Evolutionary conservation across 768 basidiomycete species (phyloP), one percentile per base, ranked within the genome.

Genomic region (Cyclocybe aegerita): DNA sequence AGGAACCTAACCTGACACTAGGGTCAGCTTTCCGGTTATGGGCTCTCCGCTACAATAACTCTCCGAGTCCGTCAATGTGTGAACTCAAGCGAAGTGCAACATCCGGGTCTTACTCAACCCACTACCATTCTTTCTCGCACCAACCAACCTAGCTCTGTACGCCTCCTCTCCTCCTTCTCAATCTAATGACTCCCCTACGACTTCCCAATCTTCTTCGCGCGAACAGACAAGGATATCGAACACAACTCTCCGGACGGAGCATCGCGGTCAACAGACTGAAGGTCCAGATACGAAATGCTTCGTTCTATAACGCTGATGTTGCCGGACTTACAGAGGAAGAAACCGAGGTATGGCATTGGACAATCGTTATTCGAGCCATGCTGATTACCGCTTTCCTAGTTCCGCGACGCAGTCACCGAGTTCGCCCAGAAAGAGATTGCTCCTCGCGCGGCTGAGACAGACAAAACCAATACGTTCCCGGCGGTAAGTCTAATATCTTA

Each of bases 341-440:
- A 62, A 74, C 74, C 30, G 91, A 93, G 75, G 92, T 90, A 59
- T 50, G 74, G 65, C 30, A 31, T 43, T 46, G 46, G 30, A 14
- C 10, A 3, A 46, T 4, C 36, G 45, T 32, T 8, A 46, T 16
- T 38, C 41, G 11, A 45, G 44, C 54, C 40, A 49, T 48, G 43
- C 42, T 30, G 44, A 41, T 12, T 38, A 16, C 35, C 32, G 10
- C n/a, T 29, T 37, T 10, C 14, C 31, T 53, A 97, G 93, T 95
- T 98, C 64, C 74, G 90, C 52, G 82, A 83, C 61, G 89, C 86
- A 1, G 83, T 96, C 1, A 69, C 73, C 16, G 81, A 87, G 43
- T 98, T 97, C 59, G 86, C 92, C 2, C 75, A 87, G 68, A 82
- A 81, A 56, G 93, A 95, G 66, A 72, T 97, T 38, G 88, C 91